Percentiles rank a stretch among this genome's conserved stretches.
phyloP scores from a whole-genome alignment of 805 yeast species.

The Candida succiphila region DNA sequence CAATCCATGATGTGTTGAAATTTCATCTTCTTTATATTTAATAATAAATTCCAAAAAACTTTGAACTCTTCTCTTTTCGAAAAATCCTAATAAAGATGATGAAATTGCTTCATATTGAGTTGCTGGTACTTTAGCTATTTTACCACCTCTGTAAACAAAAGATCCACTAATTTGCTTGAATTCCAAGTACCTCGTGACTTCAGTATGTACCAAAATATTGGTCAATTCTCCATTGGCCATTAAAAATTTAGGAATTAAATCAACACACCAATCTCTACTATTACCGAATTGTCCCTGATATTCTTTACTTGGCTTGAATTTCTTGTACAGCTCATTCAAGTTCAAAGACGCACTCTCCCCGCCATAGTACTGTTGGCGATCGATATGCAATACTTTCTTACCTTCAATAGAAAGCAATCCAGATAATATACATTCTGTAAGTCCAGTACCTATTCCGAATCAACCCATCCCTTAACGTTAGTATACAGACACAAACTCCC shows the following conservation, averaged over 20 bases:
- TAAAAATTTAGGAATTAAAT: conserved; percentile 89
- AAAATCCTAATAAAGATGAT: conserved; percentile 89
- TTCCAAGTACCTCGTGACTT: conserved; percentile 91
- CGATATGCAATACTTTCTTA: conserved; percentile 93
- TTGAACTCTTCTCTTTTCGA: conserved; percentile 93
- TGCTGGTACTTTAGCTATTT: conserved; percentile 91
- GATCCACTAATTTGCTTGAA: conserved; percentile 96
- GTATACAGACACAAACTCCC: background rate
- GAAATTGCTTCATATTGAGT: conserved; percentile 85
- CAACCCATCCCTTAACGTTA: background rate
- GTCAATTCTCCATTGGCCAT: conserved; percentile 98
- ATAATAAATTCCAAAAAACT: conserved; percentile 83
- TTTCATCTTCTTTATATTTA: conserved; percentile 67
- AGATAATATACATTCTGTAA: conserved; percentile 91
- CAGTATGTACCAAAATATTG: conserved; percentile 89
- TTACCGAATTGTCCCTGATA: conserved; percentile 71
- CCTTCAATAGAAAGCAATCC: conserved; percentile 97
- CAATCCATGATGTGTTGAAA: conserved; percentile 75
- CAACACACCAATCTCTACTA: conserved; percentile 97
- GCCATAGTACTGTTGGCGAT: conserved; percentile 93
- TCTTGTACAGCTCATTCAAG: conserved; percentile 60
- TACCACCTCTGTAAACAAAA: conserved; percentile 82
- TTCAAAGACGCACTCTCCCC: conserved; percentile 85
- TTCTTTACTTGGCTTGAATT: conserved; percentile 76
- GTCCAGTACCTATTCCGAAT: conserved; percentile 39